Evolutionary conservation across 352 stramenopile species (phyloP), one percentile per base, ranked within the genome.

Genomic region (Phytophthora ohioensis): DNA sequence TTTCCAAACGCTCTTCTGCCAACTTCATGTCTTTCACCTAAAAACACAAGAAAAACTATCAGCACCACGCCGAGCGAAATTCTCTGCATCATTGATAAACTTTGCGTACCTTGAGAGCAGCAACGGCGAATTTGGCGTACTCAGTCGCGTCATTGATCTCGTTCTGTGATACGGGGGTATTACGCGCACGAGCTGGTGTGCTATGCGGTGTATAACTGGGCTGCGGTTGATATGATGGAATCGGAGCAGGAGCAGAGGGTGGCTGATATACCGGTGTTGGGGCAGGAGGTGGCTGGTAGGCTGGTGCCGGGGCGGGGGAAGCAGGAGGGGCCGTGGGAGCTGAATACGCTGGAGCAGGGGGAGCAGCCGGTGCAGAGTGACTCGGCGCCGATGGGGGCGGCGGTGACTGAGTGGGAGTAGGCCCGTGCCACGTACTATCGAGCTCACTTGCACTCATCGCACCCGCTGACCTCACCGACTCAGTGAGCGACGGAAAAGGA

Each of bases 131-230:
- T 66, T 94, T 94, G 12, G 85, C 82, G 41, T 77, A 93, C 57
- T 96, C 88, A 52, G 94, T 90, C 8, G 88, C 88, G 52, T 96
- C 88, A 56, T 93, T 92, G 35, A 94, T 84, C 34, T 96, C 79
- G 57, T 75, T 90, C 41, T 92, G 84, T 15, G 84, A 88, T 21
- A 85, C 73, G 3, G 78, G 74, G 5, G 80, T 78, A 46, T 72
- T 70, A 13, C 74, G 75, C 8, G 78, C 66, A 5, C 74, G 71
- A 64, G 72, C 39, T 43, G 72, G 56, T 27, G 21, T 65, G n/a
- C 36, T 68, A 38, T 76, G 72, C 31, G 46, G 21, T 61, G 57
- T 62, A 63, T 57, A 66, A 42, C 38, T 64, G 46, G 59, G 39
- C 38, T 66, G 52, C 49, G 72, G 52, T 59, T 71, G 62, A 58